Percentiles rank a stretch among this genome's conserved stretches.
phyloP scores from a whole-genome alignment of 257 asterid genomes.

The Fraxinus anomala region DNA sequence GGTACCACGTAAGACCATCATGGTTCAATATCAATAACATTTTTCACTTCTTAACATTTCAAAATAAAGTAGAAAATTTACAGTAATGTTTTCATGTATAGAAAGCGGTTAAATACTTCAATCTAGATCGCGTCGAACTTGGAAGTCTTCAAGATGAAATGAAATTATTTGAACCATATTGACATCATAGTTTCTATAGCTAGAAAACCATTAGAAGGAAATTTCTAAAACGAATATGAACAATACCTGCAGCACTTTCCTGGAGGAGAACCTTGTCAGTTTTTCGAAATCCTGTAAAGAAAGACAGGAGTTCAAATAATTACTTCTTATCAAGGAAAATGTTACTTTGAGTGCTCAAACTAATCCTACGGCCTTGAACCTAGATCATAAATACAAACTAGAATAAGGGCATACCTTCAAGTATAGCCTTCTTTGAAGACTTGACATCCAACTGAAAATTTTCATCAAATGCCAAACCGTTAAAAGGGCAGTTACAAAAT shows the following conservation, averaged over 20 bases:
- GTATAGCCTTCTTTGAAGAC: slow-evolving; percentile 77
- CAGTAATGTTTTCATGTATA: not conserved
- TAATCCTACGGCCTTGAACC: slow-evolving; percentile 7
- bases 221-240: slow-evolving; percentile 8
- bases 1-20: not conserved
- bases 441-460: slow-evolving; percentile 78
- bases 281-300: slow-evolving; percentile 61
- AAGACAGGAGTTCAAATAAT: not conserved
- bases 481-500: slow-evolving; percentile 11
- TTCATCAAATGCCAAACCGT: slow-evolving; percentile 23
- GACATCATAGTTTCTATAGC: slow-evolving; percentile 6
- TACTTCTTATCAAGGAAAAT: not conserved
- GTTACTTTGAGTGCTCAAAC: slow-evolving; percentile 15
- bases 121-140: not conserved
- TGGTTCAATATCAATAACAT: not conserved
- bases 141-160: not conserved
- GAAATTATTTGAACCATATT: not conserved
- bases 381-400: not conserved
- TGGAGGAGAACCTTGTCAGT: slow-evolving; percentile 81
- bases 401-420: slow-evolving; percentile 52
- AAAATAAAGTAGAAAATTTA: not conserved
- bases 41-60: not conserved
- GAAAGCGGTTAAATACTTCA: not conserved
- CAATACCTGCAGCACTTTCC: slow-evolving; percentile 73
- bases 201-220: slow-evolving; percentile 19